Percentiles rank a stretch among this genome's conserved stretches.
These are phyloP conservation scores for Lactarius trivialis DNA, from an alignment of 768 basidiomycete genomes.

Conservation along the genomic window DNA sequence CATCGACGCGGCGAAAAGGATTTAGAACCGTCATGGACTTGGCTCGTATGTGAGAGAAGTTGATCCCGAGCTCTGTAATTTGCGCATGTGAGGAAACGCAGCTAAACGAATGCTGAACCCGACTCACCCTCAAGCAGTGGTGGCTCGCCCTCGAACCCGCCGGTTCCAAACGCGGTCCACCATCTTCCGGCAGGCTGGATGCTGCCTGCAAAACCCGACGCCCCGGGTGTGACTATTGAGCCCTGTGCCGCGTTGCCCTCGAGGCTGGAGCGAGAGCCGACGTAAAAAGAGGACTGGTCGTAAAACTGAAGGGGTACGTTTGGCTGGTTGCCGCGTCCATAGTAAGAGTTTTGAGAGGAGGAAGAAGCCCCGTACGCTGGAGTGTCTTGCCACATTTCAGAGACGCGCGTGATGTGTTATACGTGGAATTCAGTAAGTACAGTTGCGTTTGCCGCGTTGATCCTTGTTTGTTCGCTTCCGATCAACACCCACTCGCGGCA, in stretches of 20 bases:
- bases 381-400: slow-evolving; percentile 70
- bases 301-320: slow-evolving; percentile 73
- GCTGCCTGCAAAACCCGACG: slow-evolving; percentile 56
- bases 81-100: neutral
- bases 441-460: neutral
- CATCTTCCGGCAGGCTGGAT: slow-evolving; percentile 72
- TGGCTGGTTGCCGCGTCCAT: slow-evolving; percentile 38
- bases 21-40: slow-evolving; percentile 96
- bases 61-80: slow-evolving; percentile 85
- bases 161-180: slow-evolving; percentile 96
- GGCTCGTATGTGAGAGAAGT: slow-evolving; percentile 90
- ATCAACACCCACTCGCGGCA: neutral
- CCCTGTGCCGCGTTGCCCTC: slow-evolving; percentile 62
- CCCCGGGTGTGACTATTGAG: slow-evolving; percentile 40
- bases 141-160: slow-evolving; percentile 92
- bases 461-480: neutral
- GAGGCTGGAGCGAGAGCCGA: slow-evolving; percentile 66
- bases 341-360: slow-evolving; percentile 56
- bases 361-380: slow-evolving; percentile 52
- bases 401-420: slow-evolving; percentile 1
- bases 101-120: neutral
- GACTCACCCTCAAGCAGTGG: slow-evolving; percentile 85
- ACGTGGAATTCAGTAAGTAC: neutral
- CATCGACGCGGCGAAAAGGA: slow-evolving; percentile 76
- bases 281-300: slow-evolving; percentile 56